phyloP scores from a whole-genome alignment of 1,284 basidiomycete species.

The Heimioporus punctisporus region DNA sequence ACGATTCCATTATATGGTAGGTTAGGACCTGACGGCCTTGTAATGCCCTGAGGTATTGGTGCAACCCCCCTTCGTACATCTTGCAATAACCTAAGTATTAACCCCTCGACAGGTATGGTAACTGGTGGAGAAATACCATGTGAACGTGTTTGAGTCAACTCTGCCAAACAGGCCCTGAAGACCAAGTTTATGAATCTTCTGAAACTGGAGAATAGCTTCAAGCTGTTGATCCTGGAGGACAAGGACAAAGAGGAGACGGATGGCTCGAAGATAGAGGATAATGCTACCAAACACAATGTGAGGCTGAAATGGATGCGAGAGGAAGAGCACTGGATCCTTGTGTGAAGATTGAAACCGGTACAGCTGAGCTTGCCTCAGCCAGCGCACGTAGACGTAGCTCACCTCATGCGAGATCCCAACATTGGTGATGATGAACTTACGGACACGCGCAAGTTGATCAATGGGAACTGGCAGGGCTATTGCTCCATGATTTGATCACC shows the following conservation, averaged over 20 bases:
- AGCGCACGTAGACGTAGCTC: conserved; percentile 75
- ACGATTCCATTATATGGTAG: conserved; percentile 75
- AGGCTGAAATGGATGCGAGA: conserved; percentile 69
- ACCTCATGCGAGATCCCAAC: conserved; percentile 62
- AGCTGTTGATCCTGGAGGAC: conserved; percentile 90
- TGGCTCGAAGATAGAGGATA: conserved; percentile 65
- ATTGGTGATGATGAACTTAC: conserved; percentile 47
- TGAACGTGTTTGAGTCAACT: conserved; percentile 64
- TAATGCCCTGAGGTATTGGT: conserved; percentile 66
- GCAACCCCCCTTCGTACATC: conserved; percentile 91
- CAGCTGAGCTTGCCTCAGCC: conserved; percentile 89
- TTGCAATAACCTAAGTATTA: conserved; percentile 91
- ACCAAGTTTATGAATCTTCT: conserved; percentile 87
- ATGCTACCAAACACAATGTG: conserved; percentile 93
- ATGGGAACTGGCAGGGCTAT: conserved; percentile 81
- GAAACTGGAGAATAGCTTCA: conserved; percentile 97
- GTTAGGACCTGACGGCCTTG: conserved; percentile 46
- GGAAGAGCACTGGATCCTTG: conserved; percentile 78
- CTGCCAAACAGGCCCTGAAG: conserved; percentile 74
- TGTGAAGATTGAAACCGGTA: conserved; percentile 82
- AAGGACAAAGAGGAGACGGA: conserved; percentile 61
- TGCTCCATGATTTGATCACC: conserved; percentile 89
- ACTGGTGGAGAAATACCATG: conserved; percentile 74
- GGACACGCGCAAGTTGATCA: conserved; percentile 67
- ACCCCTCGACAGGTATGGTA: conserved; percentile 63